A percentile compares a stretch with the other conserved stretches of the same genome.
Conservation (phyloP, 2,329 filamentous ascomycete species). For the Exophiala sp. region DNA sequence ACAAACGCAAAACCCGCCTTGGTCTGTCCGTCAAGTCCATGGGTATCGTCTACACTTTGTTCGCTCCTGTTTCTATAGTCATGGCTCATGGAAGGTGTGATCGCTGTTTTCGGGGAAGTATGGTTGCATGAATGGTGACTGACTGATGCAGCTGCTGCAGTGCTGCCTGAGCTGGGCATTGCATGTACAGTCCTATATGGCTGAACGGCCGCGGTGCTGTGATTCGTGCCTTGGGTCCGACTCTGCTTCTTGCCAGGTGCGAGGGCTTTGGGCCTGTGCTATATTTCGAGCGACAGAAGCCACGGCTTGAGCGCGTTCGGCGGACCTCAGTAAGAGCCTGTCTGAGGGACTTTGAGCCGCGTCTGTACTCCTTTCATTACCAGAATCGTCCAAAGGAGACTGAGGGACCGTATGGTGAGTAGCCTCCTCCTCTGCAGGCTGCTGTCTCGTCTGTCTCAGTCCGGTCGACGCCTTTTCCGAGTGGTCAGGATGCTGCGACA, state of each 20-base stretch:
- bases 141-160: neutral
- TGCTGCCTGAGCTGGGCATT: no score
- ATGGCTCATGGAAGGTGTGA: conserved; percentile 12
- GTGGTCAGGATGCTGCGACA: conserved; percentile 6
- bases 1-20: conserved; percentile 13
- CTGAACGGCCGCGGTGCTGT: conserved; percentile 8
- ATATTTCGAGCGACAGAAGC: conserved; percentile 13
- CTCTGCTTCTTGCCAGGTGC: conserved; percentile 1
- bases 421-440: conserved; percentile 10
- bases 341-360: conserved; percentile 22
- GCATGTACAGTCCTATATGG: conserved; percentile 2
- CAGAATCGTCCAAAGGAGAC: conserved; percentile 20
- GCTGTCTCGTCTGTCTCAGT: conserved; percentile 16
- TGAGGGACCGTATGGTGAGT: conserved; percentile 2
- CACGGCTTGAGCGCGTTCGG: conserved; percentile 17
- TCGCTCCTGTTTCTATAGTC: conserved; percentile 19
- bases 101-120: neutral
- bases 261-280: conserved; percentile 14
- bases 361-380: conserved; percentile 18
- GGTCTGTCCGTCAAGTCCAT: conserved; percentile 17
- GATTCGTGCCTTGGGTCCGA: conserved; percentile 4
- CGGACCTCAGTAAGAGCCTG: conserved; percentile 17
- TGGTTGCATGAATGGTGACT: neutral
- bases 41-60: conserved; percentile 19
- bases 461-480: conserved; percentile 23